Evolutionary conservation across 2,329 filamentous ascomycete species (phyloP).

Genomic region (Arthrobotrys entomopaga): DNA sequence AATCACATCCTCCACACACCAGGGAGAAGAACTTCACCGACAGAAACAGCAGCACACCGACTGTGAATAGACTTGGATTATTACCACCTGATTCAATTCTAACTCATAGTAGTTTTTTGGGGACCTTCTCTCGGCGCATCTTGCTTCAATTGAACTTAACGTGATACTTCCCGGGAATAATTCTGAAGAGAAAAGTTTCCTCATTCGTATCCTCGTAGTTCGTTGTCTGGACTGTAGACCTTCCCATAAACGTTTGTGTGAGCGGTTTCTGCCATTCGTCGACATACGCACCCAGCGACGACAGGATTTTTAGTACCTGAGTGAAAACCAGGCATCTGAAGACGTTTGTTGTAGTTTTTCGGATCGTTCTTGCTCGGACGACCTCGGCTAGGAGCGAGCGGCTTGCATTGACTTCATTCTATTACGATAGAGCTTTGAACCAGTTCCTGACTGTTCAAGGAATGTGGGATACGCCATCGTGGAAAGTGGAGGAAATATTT

Average conservation of each 20-base stretch:
- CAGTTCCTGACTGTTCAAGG: constrained; percentile 32
- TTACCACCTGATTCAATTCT: constrained; percentile 29
- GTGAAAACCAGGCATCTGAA: constrained; percentile 37
- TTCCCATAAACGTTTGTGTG: constrained; percentile 30
- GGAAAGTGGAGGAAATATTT: constrained; percentile 31
- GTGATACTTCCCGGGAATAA: constrained; percentile 52
- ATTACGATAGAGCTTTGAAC: constrained; percentile 22
- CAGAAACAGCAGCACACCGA: constrained; percentile 24
- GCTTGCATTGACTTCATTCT: constrained; percentile 32
- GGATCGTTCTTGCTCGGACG: constrained; percentile 13
- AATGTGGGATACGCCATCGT: constrained; percentile 41
- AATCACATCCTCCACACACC: constrained; percentile 41
- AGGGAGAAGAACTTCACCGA: constrained; percentile 35
- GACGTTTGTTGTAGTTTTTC: constrained; percentile 21
- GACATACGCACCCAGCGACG: neutral
- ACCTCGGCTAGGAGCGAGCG: constrained; percentile 43
- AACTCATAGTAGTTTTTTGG: constrained; percentile 32
- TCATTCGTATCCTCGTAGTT: constrained; percentile 55
- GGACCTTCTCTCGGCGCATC: constrained; percentile 26
- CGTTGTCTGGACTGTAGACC: constrained; percentile 40
- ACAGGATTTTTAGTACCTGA: constrained; percentile 25
- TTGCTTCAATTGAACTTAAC: constrained; percentile 52
- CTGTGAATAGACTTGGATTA: constrained; percentile 33
- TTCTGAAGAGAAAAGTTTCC: constrained; percentile 54
- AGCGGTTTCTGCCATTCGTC: constrained; percentile 55